Evolutionary conservation across 257 asterid species (phyloP), one percentile per base, ranked within the genome.

Genomic region (Schizonepeta tenuifolia): DNA sequence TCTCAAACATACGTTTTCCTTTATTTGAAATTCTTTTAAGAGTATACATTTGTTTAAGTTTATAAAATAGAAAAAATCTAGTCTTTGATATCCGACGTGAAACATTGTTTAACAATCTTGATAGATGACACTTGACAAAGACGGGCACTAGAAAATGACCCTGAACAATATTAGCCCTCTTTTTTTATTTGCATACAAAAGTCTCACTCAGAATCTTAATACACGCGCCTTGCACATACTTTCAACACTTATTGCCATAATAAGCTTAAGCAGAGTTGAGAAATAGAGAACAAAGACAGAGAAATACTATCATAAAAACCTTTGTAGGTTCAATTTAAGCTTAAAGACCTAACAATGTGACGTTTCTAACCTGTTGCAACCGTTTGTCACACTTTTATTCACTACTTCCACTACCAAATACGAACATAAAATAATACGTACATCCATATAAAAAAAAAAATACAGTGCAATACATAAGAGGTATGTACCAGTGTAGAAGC

Each of bases 41-140:
- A 77, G 64, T 85, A 87, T 65, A 95, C 76, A 28, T 28, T 28
- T 28, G 4, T 28, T 28, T 28, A 7, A 36, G 41, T 36, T 36
- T 28, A 28, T 28, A 2, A 28, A 28, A 3, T 28, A 28, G 4
- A 3, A 28, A 28, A 28, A 28, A n/a, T n/a, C 4, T 3, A 5
- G 3, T 28, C 33, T 28, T 28, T 1, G 33, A 28, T 28, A 28
- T 28, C 33, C 33, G 4, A 28, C 33, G 33, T 28, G 33, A 28
- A n/a, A n/a, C n/a, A n/a, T n/a, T n/a, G n/a, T n/a, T n/a, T n/a
- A n/a, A n/a, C 40, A 35, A 35, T 35, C 40, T 35, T 7, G 40
- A 35, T 35, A 35, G 40, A 43, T 43, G 49, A 3, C 49, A 43
- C 15, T 43, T 3, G 49, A 10, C n/a, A 13, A 44, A 12, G 51